Evolutionary conservation across 768 basidiomycete species (phyloP).

Genomic region (Mycena metata): DNA sequence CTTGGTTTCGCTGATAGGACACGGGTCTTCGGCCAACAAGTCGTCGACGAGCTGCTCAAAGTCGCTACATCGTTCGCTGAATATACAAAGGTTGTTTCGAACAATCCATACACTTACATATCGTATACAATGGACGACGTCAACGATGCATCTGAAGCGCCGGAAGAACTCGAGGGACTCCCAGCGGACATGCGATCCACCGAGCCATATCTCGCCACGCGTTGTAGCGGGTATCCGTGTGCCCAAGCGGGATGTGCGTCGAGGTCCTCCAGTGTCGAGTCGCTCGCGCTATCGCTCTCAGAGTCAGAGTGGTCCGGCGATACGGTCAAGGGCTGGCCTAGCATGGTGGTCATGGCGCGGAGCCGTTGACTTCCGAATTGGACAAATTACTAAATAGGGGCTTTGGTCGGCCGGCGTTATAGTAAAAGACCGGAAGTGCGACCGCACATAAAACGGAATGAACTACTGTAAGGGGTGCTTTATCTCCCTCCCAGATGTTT

Average conservation of each 20-base stretch:
- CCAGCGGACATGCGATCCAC: slow-evolving; percentile 2
- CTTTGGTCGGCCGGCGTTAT: neutral
- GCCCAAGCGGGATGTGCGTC: slow-evolving; percentile 25
- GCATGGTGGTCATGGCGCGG: slow-evolving; percentile 19
- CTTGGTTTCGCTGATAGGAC: slow-evolving; percentile 36
- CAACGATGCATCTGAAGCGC: slow-evolving; percentile 46
- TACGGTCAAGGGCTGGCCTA: slow-evolving; percentile 16
- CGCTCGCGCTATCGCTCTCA: slow-evolving; percentile 32
- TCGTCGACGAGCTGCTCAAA: slow-evolving; percentile 51
- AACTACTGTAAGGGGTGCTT: neutral
- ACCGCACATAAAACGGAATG: too few relatives aligned
- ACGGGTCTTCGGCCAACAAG: slow-evolving; percentile 43
- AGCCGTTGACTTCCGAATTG: neutral
- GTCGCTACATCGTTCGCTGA: slow-evolving; percentile 38
- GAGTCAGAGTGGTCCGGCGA: slow-evolving; percentile 31
- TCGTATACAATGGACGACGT: slow-evolving; percentile 49
- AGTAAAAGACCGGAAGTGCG: too few relatives aligned
- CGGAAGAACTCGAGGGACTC: slow-evolving; percentile 18
- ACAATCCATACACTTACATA: slow-evolving; percentile 39
- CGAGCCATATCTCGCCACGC: slow-evolving; percentile 6
- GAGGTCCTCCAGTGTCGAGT: slow-evolving; percentile 35
- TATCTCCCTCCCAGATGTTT: neutral
- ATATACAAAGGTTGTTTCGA: neutral
- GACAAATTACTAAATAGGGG: slow-evolving; percentile 17
- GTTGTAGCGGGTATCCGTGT: slow-evolving; percentile 32